Evolutionary conservation across 2,329 filamentous ascomycete species (phyloP).

Genomic region (Aureobasidium sp.): DNA sequence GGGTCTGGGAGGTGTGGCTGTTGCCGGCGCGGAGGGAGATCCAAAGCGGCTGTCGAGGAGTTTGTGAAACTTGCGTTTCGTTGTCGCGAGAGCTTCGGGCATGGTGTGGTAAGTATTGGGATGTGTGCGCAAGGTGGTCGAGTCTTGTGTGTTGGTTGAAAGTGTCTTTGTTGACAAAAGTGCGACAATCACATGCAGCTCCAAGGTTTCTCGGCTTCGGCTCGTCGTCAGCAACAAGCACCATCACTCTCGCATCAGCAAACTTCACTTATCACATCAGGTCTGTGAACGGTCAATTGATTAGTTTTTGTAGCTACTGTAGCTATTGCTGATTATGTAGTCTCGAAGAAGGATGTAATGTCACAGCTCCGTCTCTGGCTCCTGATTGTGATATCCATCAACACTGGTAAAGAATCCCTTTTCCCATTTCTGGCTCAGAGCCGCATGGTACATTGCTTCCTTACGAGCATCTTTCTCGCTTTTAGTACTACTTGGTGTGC

Average conservation of each 20-base stretch:
- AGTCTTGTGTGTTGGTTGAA: background rate
- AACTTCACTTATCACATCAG: background rate
- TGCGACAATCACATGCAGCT: slow-evolving; percentile 18
- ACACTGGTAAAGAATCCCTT: slow-evolving; percentile 34
- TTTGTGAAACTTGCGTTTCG: slow-evolving; percentile 86
- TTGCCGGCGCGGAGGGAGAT: slow-evolving; percentile 50
- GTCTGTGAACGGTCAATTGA: too few relatives aligned
- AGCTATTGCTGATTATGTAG: background rate
- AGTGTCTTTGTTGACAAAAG: slow-evolving; percentile 12
- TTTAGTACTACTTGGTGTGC: slow-evolving; percentile 17
- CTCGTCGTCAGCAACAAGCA: slow-evolving; percentile 14
- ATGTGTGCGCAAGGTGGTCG: background rate
- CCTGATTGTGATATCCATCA: slow-evolving; percentile 29
- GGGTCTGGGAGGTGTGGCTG: slow-evolving; percentile 34
- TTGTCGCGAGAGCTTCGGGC: slow-evolving; percentile 70
- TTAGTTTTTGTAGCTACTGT: background rate
- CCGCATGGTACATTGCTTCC: slow-evolving; percentile 30
- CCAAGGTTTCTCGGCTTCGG: slow-evolving; percentile 7
- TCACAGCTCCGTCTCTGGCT: slow-evolving; percentile 33
- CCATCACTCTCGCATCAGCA: background rate
- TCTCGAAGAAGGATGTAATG: background rate
- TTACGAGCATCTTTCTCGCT: slow-evolving; percentile 25
- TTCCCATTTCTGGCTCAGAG: slow-evolving; percentile 28
- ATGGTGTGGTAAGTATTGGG: slow-evolving; percentile 26
- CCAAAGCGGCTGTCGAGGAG: slow-evolving; percentile 67